These are phyloP conservation scores for Collybiopsis luxurians DNA, from an alignment of 768 basidiomycete species.

Conservation along the genomic window DNA sequence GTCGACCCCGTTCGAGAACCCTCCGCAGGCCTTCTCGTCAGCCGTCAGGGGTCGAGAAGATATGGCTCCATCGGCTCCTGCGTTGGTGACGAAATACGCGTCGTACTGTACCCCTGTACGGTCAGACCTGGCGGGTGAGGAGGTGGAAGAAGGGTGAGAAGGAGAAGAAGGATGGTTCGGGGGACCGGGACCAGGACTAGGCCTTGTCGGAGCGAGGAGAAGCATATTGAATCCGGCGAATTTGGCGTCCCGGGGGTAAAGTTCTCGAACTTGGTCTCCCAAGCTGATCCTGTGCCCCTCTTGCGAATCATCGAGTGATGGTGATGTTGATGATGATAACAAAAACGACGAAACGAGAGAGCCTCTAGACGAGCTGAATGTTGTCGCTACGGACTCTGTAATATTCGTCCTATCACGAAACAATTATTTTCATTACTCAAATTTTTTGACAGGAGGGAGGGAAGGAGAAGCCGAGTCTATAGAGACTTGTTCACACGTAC, in stretches of 20 bases:
- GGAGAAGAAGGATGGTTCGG: too few relatives aligned
- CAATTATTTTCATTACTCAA: background rate
- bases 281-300: constrained; percentile 20
- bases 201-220: constrained; percentile 52
- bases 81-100: constrained; percentile 62
- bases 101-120: constrained; percentile 40
- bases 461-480: constrained; percentile 7
- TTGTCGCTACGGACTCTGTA: constrained; percentile 57
- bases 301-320: constrained; percentile 33
- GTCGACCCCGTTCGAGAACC: constrained; percentile 76
- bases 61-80: constrained; percentile 63
- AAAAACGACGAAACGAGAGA: constrained; percentile 67
- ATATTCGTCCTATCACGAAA: constrained; percentile 75
- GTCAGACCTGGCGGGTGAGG: background rate
- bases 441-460: too few relatives aligned
- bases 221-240: constrained; percentile 85
- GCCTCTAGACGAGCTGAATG: constrained; percentile 63
- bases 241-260: constrained; percentile 44
- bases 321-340: too few relatives aligned
- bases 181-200: too few relatives aligned
- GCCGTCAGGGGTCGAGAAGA: constrained; percentile 48
- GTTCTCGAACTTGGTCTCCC: constrained; percentile 44
- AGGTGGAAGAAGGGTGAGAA: too few relatives aligned
- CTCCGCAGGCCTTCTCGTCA: constrained; percentile 50
- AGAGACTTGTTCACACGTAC: constrained; percentile 47